Evolutionary conservation across 257 asterid genomes (phyloP).

Genomic region (Fraxinus excelsior): DNA sequence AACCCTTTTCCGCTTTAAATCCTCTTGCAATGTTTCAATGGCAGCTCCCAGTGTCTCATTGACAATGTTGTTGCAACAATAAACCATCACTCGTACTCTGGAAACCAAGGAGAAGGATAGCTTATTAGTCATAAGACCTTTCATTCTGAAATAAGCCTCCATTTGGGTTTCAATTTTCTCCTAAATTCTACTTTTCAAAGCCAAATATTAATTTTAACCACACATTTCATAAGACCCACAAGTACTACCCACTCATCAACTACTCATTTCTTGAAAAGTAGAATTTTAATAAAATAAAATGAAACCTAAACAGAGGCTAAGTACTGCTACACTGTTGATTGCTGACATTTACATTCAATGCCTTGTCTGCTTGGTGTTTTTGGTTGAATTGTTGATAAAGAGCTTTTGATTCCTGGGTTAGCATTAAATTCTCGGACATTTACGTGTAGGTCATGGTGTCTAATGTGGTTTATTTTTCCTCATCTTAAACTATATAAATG

Average conservation of each 20-base stretch:
- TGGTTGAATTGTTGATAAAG: not conserved
- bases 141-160: not conserved
- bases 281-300: too few species aligned
- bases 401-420: not conserved
- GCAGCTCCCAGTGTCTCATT: not conserved
- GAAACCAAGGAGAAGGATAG: not conserved
- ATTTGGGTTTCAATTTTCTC: too few species aligned
- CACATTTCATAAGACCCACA: too few species aligned
- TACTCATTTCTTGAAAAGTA: too few species aligned
- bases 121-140: not conserved
- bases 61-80: not conserved
- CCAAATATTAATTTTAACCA: too few species aligned
- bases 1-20: not conserved
- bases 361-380: not conserved
- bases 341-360: not conserved
- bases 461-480: not conserved
- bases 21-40: not conserved
- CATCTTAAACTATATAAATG: not conserved
- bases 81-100: not conserved
- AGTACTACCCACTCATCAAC: too few species aligned
- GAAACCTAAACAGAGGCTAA: not conserved
- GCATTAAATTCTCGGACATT: not conserved
- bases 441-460: not conserved
- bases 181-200: too few species aligned
- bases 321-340: conserved; percentile 1